Base-by-base conservation (phyloP, 345 rosid genomes). In the Eucalyptus tenuipes region DNA sequence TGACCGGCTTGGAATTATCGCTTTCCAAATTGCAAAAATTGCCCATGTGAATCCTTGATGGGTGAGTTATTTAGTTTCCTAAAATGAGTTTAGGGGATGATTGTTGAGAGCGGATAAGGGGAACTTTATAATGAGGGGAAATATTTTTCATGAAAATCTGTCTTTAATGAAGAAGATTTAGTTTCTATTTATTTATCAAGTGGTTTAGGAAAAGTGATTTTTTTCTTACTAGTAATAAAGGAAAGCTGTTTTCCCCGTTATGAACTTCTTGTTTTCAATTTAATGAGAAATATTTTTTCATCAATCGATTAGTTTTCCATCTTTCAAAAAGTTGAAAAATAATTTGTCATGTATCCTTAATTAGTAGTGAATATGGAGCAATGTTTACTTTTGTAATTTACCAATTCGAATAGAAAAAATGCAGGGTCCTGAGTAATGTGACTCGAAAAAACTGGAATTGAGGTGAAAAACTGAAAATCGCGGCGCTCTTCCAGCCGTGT, bases 261-360 rank as follows among this genome's bases (percentile, higher is more conserved):
- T 7, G n/a, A 27, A 6, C 68, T 61, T 2, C 1, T 7, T 13
- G 4, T 27, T 13, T 61, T 29, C 9, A 1, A 6, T 29, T 4
- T 3, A 2, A 0, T 7, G 9, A 7, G 4, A 61, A 61, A 61
- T 4, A n/a, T 7, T 61, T 61, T 61, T 7, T 3, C 9, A 0
- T 6, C 4, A 3, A 12, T 29, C 1, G 8, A 61, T 13, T 13
- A n/a, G 2, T n/a, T n/a, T 64, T n/a, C 5, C 18, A 2, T n/a
- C 3, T 14, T 64, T 14, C 37, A 4, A 4, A 61, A 61, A 61
- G 33, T 29, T 6, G 15, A 29, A 29, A 61, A 61, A n/a, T n/a
- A 3, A 29, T 61, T 27, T 12, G 8, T 27, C 16, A 7, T 1
- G 10, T 7, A n/a, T 3, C 9, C 5, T 14, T 37, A 3, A 37